Evolutionary conservation across 164 flowering plant species (phyloP), one percentile per base, ranked within the genome.

Genomic region (Aristolochia fimbriata): DNA sequence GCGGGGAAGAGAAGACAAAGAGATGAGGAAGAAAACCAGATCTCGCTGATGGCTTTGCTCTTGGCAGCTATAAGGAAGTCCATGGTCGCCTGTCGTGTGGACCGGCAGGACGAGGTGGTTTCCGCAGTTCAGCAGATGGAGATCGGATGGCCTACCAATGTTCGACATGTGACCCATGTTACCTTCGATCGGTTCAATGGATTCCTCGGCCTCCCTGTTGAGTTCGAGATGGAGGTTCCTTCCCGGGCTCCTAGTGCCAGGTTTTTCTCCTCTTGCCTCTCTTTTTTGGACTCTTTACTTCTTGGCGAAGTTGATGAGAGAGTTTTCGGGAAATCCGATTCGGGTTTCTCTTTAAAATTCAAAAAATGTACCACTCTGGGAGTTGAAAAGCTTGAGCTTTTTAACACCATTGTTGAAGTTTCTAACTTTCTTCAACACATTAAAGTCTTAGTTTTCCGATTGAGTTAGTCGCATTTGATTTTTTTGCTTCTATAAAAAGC

Each of bases 111-210:
- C 1, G 88, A 88, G 1, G 78, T 75, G 0, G 65, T 75, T 53
- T 73, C 88, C 3, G 47, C 83, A 31, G 78, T 81, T 30, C 81
- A 74, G 23, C 71, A 77, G 6, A 81, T 91, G 87, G 99, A 94
- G 41, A 91, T 94, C 48, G 95, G 99, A 6, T 86, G 92, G 87
- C 99, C 99, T 0, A 91, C 96, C 0, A 80, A 94, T 59, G 99
- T 94, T 6, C 81, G 75, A 17, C 99, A 94, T 67, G 71, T 91
- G 0, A 74, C 96, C 33, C 99, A 94, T 58, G 99, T 94, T 30
- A 94, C 99, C 11, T 94, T 94, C 47, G 99, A 94, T 57, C 77
- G 97, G 9, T 94, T 91, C 71, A 73, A 94, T 58, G 99, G 99
- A 0, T 94, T 94, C 66, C 76, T 88, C 31, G 99, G 99, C 49